These are phyloP conservation scores for Amyloporia xantha DNA, from an alignment of 768 basidiomycete species.

Conservation along the genomic window DNA sequence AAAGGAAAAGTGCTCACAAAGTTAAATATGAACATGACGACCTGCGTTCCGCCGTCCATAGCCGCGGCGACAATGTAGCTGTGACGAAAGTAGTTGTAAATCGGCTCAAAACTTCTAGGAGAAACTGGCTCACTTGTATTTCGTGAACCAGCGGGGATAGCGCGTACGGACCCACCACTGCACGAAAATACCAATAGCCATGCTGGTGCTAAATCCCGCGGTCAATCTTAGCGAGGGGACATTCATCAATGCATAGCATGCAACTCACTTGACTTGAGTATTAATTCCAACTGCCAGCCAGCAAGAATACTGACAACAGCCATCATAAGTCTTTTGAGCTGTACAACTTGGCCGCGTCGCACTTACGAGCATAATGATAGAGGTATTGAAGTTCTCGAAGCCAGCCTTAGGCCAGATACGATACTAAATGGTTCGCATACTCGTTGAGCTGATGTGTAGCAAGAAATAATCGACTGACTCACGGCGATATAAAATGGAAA, in stretches of 20 bases:
- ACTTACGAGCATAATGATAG: constrained; percentile 27
- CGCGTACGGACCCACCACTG: constrained; percentile 37
- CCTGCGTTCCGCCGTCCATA: constrained; percentile 33
- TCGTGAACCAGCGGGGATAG: constrained; percentile 33
- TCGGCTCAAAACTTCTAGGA: neutral
- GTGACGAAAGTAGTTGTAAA: too few species aligned
- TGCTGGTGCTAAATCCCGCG: constrained; percentile 28
- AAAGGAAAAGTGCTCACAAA: constrained; percentile 20
- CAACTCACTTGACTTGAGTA: constrained; percentile 34
- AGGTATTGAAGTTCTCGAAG: constrained; percentile 43
- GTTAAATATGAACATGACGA: constrained; percentile 31
- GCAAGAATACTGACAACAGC: constrained; percentile 30
- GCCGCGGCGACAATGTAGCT: constrained; percentile 36
- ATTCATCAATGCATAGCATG: neutral
- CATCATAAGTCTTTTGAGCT: too few species aligned
- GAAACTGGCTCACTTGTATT: constrained; percentile 4
- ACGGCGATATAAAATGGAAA: constrained; percentile 46
- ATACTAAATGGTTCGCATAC: constrained; percentile 8
- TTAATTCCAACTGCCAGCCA: constrained; percentile 52
- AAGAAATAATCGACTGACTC: neutral
- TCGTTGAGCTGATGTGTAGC: neutral
- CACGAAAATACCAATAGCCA: constrained; percentile 38
- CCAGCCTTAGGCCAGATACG: constrained; percentile 42
- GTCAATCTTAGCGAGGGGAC: too few species aligned
- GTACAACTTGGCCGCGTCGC: too few species aligned